Base-by-base conservation (phyloP, 164 flowering plant genomes). In the Sedum album region DNA sequence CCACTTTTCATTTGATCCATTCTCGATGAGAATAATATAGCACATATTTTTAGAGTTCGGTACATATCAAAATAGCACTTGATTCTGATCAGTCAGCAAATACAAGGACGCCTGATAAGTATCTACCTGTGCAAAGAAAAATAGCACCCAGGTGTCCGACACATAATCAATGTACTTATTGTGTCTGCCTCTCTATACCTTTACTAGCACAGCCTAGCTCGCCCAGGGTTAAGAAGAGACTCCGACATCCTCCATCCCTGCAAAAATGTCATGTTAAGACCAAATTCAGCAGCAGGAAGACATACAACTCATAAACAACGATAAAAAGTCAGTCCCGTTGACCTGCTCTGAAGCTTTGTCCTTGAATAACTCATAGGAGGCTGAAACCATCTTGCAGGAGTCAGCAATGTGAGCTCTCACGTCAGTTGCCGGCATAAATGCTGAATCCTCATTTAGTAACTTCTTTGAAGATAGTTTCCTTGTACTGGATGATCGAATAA, bases 191-290 rank as follows among this genome's bases (percentile, higher is more conserved):
- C 18, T 57, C 4, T 26, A 2, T 11, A 38, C 67, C 28, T n/a
- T n/a, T 23, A 65, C 11, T 46, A 74, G 76, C 72, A 84, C 11
- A 89, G 64, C 57, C 99, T 86, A 68, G 97, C 91, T 75, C 90
- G 81, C 55, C 99, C 99, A 30, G 99, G 99, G 74, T 95, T 95
- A 31, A 95, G 94, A 72, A 82, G 85, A 62, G 99, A 90, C 28
- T 95, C 97, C 49, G 96, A 88, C 96, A 95, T 92, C 69, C 76
- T 74, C 99, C 99, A 95, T 4, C 99, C 99, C 99, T 95, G 78
- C 76, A 75, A 44, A 70, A 70, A 72, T 11, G 63, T 31, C 20
- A 30, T 8, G 14, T 21, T 17, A 1, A 20, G 44, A 38, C 60
- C 21, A 11, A 9, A 42, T 6, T 15, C 9, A 36, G 72, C 53